Evolutionary conservation across 2,329 filamentous ascomycete genomes (phyloP).

Genomic region (Raffaelea albimanens): DNA sequence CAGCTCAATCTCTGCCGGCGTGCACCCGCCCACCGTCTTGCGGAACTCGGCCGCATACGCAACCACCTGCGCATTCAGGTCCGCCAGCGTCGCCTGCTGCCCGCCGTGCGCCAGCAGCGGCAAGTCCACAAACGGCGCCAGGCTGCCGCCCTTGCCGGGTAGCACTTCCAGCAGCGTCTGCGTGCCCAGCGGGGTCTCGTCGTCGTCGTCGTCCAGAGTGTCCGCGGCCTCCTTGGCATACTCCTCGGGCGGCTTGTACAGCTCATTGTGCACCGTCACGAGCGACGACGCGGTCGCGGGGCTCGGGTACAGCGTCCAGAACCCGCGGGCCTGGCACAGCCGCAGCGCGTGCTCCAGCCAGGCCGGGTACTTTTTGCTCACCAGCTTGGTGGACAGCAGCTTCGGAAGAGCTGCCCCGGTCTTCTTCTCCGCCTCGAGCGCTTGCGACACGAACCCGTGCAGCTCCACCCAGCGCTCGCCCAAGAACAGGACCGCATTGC

Average conservation of each 20-base stretch:
- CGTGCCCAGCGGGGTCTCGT: slow-evolving; percentile 24
- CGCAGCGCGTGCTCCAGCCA: slow-evolving; percentile 74
- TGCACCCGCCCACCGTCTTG: slow-evolving; percentile 58
- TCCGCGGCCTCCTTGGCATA: slow-evolving; percentile 27
- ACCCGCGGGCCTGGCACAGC: slow-evolving; percentile 66
- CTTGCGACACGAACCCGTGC: slow-evolving; percentile 65
- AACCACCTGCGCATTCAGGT: slow-evolving; percentile 32
- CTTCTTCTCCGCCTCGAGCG: slow-evolving; percentile 33
- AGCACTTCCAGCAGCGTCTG: slow-evolving; percentile 41
- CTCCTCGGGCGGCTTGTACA: slow-evolving; percentile 65
- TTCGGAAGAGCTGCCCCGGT: neutral
- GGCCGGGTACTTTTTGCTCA: slow-evolving; percentile 61
- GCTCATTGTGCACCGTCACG: slow-evolving; percentile 68
- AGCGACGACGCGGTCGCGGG: slow-evolving; percentile 43
- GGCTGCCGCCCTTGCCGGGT: slow-evolving; percentile 29
- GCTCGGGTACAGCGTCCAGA: slow-evolving; percentile 71
- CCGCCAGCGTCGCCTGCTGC: slow-evolving; percentile 25
- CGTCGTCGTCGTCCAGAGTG: slow-evolving; percentile 3
- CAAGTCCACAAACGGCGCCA: slow-evolving; percentile 36
- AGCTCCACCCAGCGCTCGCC: slow-evolving; percentile 82
- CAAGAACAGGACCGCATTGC: slow-evolving; percentile 72
- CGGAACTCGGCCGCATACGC: slow-evolving; percentile 53
- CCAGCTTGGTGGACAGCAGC: slow-evolving; percentile 38
- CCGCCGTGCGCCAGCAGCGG: slow-evolving; percentile 60
- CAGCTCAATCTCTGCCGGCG: slow-evolving; percentile 19